Evolutionary conservation across 192 early-diverging fungal species (phyloP).

Genomic region (Backusella psychrophila): DNA sequence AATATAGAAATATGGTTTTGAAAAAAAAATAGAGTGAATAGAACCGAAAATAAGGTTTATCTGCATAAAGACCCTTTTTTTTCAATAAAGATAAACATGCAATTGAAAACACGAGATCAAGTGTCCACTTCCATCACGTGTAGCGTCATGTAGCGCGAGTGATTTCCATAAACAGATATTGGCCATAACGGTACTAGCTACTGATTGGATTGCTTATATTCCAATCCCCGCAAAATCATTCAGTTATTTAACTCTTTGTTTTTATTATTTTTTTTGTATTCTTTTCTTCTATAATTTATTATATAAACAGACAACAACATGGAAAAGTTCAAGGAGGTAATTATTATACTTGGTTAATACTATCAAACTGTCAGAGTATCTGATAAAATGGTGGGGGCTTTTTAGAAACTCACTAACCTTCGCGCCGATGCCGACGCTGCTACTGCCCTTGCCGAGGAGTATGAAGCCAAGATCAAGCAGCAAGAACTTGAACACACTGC

Average conservation of each 20-base stretch:
- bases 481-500: slow-evolving; percentile 54
- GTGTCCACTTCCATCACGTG: not conserved
- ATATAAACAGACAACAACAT: slow-evolving; percentile 33
- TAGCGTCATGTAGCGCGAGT: slow-evolving; percentile 1
- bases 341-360: slow-evolving; percentile 3
- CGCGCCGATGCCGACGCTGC: slow-evolving; percentile 68
- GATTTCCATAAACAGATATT: slow-evolving; percentile 7
- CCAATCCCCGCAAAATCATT: not conserved
- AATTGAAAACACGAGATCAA: not conserved
- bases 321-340: slow-evolving; percentile 66
- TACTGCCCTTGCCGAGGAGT: slow-evolving; percentile 57
- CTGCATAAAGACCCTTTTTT: too few relatives aligned
- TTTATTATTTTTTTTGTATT: slow-evolving; percentile 1
- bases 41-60: too few relatives aligned
- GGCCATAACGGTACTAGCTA: slow-evolving; percentile 1
- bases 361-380: not conserved
- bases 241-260: not conserved
- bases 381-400: not conserved
- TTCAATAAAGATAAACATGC: not conserved
- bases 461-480: slow-evolving; percentile 63
- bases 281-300: slow-evolving; percentile 12
- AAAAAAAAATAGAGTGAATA: not conserved
- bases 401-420: slow-evolving; percentile 61
- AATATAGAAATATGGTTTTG: not conserved
- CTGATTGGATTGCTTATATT: slow-evolving; percentile 4